phyloP scores from a whole-genome alignment of 495 filamentous ascomycete genomes.

The Aspergillus wentii region DNA sequence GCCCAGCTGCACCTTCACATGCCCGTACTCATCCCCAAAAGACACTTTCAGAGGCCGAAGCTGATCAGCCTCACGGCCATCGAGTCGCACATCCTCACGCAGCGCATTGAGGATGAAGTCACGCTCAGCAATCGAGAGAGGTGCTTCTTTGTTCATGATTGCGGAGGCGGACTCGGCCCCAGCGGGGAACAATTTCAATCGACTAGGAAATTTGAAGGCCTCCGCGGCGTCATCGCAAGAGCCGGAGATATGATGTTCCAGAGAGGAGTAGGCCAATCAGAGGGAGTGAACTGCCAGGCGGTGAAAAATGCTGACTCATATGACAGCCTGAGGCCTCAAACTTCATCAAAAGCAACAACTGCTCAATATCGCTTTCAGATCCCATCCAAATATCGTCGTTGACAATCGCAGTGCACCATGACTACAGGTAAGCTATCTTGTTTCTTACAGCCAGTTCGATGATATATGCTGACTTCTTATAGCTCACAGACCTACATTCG shows the following conservation, averaged over 20 bases:
- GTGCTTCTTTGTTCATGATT: constrained; percentile 84
- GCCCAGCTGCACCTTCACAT: constrained; percentile 82
- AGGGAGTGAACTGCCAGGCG: constrained; percentile 2
- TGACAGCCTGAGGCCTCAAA: constrained; percentile 12
- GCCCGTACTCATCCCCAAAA: constrained; percentile 88
- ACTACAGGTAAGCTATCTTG: constrained; percentile 51
- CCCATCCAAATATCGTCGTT: constrained; percentile 2
- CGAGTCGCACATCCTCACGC: constrained; percentile 70
- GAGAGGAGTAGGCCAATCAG: constrained; percentile 5
- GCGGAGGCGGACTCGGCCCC: constrained; percentile 19
- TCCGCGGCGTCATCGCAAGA: constrained; percentile 17
- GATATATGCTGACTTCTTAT: constrained; percentile 21
- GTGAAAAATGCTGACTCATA: constrained; percentile 8
- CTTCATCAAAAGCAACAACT: no score
- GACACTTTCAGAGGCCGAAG: constrained; percentile 70
- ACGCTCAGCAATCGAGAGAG: constrained; percentile 73
- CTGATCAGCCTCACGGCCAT: constrained; percentile 73
- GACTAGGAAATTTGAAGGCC: constrained; percentile 13
- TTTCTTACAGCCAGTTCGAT: background rate
- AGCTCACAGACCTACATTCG: constrained; percentile 86
- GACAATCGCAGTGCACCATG: constrained; percentile 39
- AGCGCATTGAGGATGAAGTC: constrained; percentile 73
- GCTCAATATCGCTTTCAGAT: no score
- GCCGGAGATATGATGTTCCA: constrained; percentile 11
- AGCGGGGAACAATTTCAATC: constrained; percentile 23